Percentiles rank a stretch among this genome's conserved stretches.
Evolutionary conservation across 495 filamentous ascomycete genomes (phyloP).

Genomic region (Penicillium salamii): DNA sequence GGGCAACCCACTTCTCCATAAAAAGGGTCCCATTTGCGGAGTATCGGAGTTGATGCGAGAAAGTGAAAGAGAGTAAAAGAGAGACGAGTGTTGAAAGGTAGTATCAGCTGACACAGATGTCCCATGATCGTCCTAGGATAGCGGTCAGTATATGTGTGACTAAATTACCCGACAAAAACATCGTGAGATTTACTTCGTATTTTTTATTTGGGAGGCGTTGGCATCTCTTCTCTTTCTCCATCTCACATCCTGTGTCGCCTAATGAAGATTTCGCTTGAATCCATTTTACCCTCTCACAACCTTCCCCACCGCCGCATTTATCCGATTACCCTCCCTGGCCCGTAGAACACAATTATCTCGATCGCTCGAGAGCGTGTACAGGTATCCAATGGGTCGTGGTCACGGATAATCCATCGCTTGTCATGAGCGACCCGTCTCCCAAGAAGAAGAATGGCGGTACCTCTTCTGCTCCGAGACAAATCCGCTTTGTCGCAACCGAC

Average conservation of each 20-base stretch:
- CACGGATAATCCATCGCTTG: slow-evolving; percentile 43
- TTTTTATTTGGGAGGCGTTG: not conserved
- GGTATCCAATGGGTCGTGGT: slow-evolving; percentile 40
- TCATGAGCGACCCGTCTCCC: slow-evolving; percentile 46
- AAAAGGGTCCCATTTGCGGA: slow-evolving; percentile 2
- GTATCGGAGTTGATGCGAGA: slow-evolving; percentile 7
- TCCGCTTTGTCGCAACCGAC: slow-evolving; percentile 79
- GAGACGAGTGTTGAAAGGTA: no score
- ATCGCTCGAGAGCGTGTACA: not conserved
- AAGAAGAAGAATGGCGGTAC: slow-evolving; percentile 41
- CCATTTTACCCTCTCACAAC: slow-evolving; percentile 12
- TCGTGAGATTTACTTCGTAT: slow-evolving; percentile 4
- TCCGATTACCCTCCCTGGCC: slow-evolving; percentile 6
- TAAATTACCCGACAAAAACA: slow-evolving; percentile 2
- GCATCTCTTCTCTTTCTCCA: slow-evolving; percentile 1
- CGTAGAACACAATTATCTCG: slow-evolving; percentile 2
- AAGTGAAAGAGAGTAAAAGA: no score
- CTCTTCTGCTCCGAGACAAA: slow-evolving; percentile 45
- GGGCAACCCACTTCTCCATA: slow-evolving; percentile 3
- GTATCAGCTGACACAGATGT: slow-evolving; percentile 9
- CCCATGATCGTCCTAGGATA: slow-evolving; percentile 20
- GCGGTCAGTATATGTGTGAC: slow-evolving; percentile 3
- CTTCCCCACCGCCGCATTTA: slow-evolving; percentile 14
- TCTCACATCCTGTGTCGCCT: slow-evolving; percentile 5
- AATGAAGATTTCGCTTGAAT: slow-evolving; percentile 17